Base-by-base conservation (phyloP, 805 yeast genomes). In the Yamadazyma nakazawae region DNA sequence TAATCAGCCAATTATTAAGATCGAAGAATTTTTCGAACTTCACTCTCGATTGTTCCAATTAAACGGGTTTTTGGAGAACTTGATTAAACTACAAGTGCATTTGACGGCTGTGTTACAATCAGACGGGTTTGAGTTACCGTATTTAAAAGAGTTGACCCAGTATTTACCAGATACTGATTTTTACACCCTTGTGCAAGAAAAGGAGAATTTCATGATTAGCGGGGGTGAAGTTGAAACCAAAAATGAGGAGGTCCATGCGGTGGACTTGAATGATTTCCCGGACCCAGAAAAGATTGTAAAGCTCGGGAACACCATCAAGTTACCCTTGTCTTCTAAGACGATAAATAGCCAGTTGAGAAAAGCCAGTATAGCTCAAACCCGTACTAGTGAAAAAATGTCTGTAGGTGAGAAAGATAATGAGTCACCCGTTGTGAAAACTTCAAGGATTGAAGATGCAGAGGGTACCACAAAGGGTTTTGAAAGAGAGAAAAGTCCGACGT, bases 271-370 rank as follows among this genome's bases (percentile, higher is more conserved):
- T 30, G 53, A 51, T 17, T 37, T 49, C 7, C 41, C 30, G 4
- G 50, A 48, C 13, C 40, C 45, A 1, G 71, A 62, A 40, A 55
- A 59, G 25, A 55, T 67, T 13, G 60, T 67, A 9, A 67, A 65
- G 41, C 45, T 64, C n/a, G 72, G 70, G 1, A 59, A 56, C 34
- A 50, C 54, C 2, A 60, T 63, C 18, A 58, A 57, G 36, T 44
- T 63, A 9, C 68, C 67, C 2, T 45, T 61, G 32, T 59, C 64
- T 5, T 61, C 69, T 13, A 64, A 61, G 38, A 62, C 67, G 3
- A 54, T 61, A 13, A 62, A 63, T 44, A 52, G 51, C 43, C 65
- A 63, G 45, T 35, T 57, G 30, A 45, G 67, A 47, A 45, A 57
- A 38, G 60, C 56, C 5, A 46, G 49, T 25, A 21, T 42, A 14